phyloP scores from a whole-genome alignment of 768 basidiomycete species.

The Mycena kentingensis region DNA sequence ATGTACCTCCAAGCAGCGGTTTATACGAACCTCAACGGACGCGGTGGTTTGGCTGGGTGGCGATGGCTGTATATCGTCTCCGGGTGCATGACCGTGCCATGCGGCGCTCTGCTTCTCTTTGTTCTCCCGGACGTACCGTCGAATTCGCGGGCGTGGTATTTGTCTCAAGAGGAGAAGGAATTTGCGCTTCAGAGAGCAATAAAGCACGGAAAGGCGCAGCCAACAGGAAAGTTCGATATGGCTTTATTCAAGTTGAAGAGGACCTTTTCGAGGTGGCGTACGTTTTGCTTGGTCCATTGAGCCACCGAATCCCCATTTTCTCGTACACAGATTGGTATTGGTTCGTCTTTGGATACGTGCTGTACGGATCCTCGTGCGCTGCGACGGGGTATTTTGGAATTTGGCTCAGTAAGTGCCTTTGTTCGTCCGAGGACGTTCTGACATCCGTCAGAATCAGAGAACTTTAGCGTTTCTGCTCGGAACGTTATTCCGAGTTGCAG shows the following conservation, averaged over 20 bases:
- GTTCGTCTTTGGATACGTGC: constrained; percentile 27
- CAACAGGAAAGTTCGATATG: constrained; percentile 23
- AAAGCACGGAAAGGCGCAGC: constrained; percentile 23
- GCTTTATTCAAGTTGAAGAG: constrained; percentile 26
- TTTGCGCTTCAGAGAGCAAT: constrained; percentile 26
- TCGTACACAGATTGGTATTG: constrained; percentile 25
- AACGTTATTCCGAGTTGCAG: constrained; percentile 30
- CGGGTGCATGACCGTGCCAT: constrained; percentile 30
- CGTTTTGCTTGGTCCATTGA: not conserved
- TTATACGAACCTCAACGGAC: constrained; percentile 26
- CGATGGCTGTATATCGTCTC: constrained; percentile 31
- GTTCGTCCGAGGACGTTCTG: not conserved
- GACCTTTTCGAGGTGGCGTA: constrained; percentile 26
- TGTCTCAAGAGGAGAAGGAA: constrained; percentile 25
- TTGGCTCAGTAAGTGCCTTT: constrained; percentile 23
- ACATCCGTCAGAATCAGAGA: constrained; percentile 19
- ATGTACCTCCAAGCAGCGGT: constrained; percentile 29
- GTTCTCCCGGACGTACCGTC: constrained; percentile 29
- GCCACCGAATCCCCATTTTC: too few species aligned
- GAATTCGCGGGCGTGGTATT: constrained; percentile 28
- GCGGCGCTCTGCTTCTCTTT: constrained; percentile 24
- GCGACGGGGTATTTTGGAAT: constrained; percentile 27
- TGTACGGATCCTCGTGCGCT: constrained; percentile 28
- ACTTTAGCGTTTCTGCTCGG: constrained; percentile 24
- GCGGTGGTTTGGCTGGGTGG: constrained; percentile 28